phyloP scores from a whole-genome alignment of 1,284 basidiomycete genomes.

The Ceraceosorus bombacis region DNA sequence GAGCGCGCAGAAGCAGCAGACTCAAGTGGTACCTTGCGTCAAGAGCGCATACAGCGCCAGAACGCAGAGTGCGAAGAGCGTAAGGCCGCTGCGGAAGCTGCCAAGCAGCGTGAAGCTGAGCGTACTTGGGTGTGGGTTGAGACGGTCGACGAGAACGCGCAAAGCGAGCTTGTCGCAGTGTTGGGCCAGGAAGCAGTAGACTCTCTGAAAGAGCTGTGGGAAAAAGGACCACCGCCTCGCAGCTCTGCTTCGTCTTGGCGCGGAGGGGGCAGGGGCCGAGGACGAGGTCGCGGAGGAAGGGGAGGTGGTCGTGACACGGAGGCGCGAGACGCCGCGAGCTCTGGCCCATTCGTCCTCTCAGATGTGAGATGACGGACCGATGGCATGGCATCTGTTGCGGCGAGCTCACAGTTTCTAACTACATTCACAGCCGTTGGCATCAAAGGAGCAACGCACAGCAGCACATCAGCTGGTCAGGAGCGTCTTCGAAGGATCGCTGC shows the following conservation, averaged over 20 bases:
- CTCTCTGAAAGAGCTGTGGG: slow-evolving; percentile 11
- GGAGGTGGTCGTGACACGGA: slow-evolving; percentile 8
- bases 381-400: not conserved
- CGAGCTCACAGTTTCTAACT: not conserved
- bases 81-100: slow-evolving; percentile 3
- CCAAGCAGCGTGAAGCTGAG: slow-evolving; percentile 1
- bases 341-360: not conserved
- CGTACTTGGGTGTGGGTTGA: slow-evolving; percentile 1
- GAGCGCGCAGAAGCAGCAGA: slow-evolving; percentile 8
- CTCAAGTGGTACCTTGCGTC: slow-evolving; percentile 3
- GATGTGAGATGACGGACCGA: not conserved
- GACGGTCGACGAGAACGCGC: not conserved
- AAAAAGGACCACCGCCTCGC: slow-evolving; percentile 7
- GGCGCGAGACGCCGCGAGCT: slow-evolving; percentile 4
- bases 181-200: slow-evolving; percentile 9
- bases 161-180: slow-evolving; percentile 6
- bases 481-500: slow-evolving; percentile 71
- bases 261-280: not conserved
- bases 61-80: slow-evolving; percentile 2
- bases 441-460: slow-evolving; percentile 70
- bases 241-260: not conserved
- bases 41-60: slow-evolving; percentile 6
- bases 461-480: slow-evolving; percentile 75
- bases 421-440: slow-evolving; percentile 62
- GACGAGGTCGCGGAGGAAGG: slow-evolving; percentile 9